Evolutionary conservation across 2,329 filamentous ascomycete species (phyloP), one percentile per base, ranked within the genome.

Genomic region (Didymella arachidicola): DNA sequence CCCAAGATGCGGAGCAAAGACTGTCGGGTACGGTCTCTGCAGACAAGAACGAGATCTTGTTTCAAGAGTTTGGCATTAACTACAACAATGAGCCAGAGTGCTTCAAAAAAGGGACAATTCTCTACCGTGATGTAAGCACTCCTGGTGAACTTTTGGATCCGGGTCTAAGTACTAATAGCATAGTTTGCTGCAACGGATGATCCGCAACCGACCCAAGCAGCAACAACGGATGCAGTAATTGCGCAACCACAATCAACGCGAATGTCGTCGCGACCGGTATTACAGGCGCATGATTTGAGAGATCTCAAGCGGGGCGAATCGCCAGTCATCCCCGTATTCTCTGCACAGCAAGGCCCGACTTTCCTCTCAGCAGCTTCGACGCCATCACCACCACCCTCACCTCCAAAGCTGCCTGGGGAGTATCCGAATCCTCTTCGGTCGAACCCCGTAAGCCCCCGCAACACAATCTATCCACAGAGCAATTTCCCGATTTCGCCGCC

Each of bases 31-130:
- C 93, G 0, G 78, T 96, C 1, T 86, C 93, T 3, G 83, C 87
- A 2, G 93, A 98, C 71, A 99, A 99, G 80, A 95, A 99, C 72
- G 95, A 99, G 80, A 96, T 99, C 19, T 80, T 99, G 14, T 99
- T 95, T 77, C 90, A 88, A 1, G 84, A 85, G 26, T 98, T 97
- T 76, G 86, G 88, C 2, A 93, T 98, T 74, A 99, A 99, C 79
- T 99, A 99, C 79, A 99, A 99, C 78, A 95, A 97, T 66, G 95
- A 99, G 77, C 87, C 87, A 0, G 92, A 96, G 63, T 93, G 97
- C 16, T 97, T 87, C 77, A 95, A 89, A 76, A 99, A 98, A 76
- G 95, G 95, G 4, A 98, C 92, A 65, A 89, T 97, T 2, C 79
- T 98, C 5, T 95, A 93, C 75, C 86, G 93, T 68, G 90, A 95